A percentile compares a stretch with the other conserved stretches of the same genome.
Evolutionary conservation across 345 rosid species (phyloP).

Genomic region (Linum trigynum): DNA sequence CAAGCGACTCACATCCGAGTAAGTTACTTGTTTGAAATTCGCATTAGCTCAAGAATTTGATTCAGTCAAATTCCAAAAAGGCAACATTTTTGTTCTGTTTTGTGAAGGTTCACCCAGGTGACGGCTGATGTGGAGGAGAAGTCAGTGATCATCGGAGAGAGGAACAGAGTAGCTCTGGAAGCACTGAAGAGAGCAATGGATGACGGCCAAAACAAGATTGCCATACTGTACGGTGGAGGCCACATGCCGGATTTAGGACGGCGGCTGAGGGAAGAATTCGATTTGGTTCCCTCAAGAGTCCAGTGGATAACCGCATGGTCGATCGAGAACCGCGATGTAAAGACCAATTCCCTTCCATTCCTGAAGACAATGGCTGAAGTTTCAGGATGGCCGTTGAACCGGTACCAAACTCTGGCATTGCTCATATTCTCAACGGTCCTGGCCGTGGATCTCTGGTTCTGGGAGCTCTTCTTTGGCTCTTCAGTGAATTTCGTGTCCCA

Average conservation of each 20-base stretch:
- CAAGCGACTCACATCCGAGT: constrained; percentile 81
- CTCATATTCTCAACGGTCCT: constrained; percentile 65
- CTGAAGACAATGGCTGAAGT: constrained; percentile 60
- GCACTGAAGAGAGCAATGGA: constrained; percentile 56
- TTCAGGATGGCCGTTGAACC: constrained; percentile 77
- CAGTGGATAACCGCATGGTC: constrained; percentile 96
- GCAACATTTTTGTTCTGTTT: background rate
- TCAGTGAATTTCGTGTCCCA: constrained; percentile 52
- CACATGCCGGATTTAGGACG: constrained; percentile 97
- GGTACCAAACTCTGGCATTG: constrained; percentile 78
- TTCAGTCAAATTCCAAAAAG: too few relatives aligned
- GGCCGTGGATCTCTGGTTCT: constrained; percentile 77
- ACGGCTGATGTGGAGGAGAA: constrained; percentile 66
- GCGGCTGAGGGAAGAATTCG: constrained; percentile 63
- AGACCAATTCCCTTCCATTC: constrained; percentile 47
- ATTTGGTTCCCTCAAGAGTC: constrained; percentile 52
- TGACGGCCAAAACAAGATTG: constrained; percentile 67
- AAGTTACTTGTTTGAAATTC: constrained; percentile 20
- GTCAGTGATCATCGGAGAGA: constrained; percentile 85
- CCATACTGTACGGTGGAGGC: constrained; percentile 84
- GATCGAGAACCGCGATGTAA: constrained; percentile 42
- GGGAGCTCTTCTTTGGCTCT: constrained; percentile 68
- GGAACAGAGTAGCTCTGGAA: constrained; percentile 67
- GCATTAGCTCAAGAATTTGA: constrained; percentile 1
- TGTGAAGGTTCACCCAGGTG: constrained; percentile 61